phyloP scores from a whole-genome alignment of 73 alveolate species.

The Diophrys appendiculata region DNA sequence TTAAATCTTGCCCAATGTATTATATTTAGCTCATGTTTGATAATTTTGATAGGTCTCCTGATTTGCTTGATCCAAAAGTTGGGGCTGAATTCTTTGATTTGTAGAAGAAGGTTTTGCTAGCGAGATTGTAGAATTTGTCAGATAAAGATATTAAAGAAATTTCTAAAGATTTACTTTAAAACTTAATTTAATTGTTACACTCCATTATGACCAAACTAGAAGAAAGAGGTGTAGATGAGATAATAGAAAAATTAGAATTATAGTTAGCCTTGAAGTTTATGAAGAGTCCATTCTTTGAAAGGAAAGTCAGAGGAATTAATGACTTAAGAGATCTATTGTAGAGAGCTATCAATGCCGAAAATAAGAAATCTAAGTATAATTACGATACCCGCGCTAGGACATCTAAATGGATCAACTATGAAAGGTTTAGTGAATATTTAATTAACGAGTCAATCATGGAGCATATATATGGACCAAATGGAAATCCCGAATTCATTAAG shows the following conservation, averaged over 20 bases:
- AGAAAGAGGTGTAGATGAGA: slow-evolving; percentile 11
- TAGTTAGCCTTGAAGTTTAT: slow-evolving; percentile 50
- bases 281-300: slow-evolving; percentile 70
- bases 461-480: slow-evolving; percentile 27
- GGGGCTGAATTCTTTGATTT: no score
- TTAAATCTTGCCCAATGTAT: no score
- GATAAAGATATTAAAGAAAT: slow-evolving; percentile 70
- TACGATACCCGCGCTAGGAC: background rate
- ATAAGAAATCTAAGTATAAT: slow-evolving; percentile 3
- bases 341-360: slow-evolving; percentile 22
- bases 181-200: no score
- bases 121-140: slow-evolving; percentile 47
- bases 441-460: slow-evolving; percentile 21
- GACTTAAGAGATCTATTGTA: slow-evolving; percentile 66
- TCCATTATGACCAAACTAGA: no score
- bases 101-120: slow-evolving; percentile 21
- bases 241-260: slow-evolving; percentile 52
- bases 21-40: no score
- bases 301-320: slow-evolving; percentile 69
- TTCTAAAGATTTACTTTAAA: slow-evolving; percentile 52
- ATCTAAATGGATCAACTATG: slow-evolving; percentile 34
- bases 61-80: no score
- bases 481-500: slow-evolving; percentile 45
- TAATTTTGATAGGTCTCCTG: no score
- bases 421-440: slow-evolving; percentile 24